These are phyloP conservation scores for Fusarium humuli DNA, from an alignment of 2,329 filamentous ascomycete genomes.

Conservation along the genomic window DNA sequence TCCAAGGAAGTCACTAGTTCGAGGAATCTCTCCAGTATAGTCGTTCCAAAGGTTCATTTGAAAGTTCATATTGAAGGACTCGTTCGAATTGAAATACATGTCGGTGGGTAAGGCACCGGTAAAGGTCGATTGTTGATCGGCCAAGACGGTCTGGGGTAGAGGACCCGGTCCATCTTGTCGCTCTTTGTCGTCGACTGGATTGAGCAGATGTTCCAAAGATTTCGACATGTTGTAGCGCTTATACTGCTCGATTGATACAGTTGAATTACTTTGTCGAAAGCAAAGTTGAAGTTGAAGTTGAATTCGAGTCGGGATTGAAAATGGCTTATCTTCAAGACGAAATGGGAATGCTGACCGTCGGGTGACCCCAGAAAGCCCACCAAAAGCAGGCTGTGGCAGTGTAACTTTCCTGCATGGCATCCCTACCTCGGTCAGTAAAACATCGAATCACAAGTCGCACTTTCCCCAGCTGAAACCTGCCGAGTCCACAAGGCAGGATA, in stretches of 20 bases:
- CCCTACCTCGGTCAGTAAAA: neutral
- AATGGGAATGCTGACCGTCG: neutral
- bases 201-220: neutral
- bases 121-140: fast-evolving
- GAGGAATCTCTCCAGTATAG: neutral
- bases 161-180: neutral
- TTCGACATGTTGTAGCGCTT: neutral
- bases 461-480: neutral
- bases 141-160: fast-evolving
- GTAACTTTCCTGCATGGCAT: neutral
- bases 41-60: neutral
- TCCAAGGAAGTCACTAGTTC: neutral
- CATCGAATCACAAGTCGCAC: neutral
- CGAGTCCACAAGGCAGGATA: neutral
- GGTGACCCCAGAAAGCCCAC: neutral
- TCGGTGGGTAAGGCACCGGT: fast-evolving
- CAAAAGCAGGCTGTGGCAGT: constrained; percentile 16
- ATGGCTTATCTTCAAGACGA: neutral
- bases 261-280: neutral
- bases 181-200: neutral
- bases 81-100: neutral
- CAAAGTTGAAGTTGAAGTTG: neutral
- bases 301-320: neutral
- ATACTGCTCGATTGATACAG: neutral
- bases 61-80: fast-evolving